Base-by-base conservation (phyloP, 352 stramenopile species). In the Blastocystis sp. region DNA sequence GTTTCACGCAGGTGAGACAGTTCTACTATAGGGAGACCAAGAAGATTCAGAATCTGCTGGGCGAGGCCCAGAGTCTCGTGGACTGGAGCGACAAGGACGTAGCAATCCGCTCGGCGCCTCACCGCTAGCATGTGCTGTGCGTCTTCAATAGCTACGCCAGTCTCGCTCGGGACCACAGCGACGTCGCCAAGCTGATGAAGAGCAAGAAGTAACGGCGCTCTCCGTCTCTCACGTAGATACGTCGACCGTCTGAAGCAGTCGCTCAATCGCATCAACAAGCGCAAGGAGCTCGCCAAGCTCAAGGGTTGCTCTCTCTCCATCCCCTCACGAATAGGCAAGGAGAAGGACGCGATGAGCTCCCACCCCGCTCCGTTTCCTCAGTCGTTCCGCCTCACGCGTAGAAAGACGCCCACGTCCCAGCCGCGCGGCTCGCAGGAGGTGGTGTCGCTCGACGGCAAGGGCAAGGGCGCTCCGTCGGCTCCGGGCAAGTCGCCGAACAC, bases 71-170 rank as follows among this genome's bases (percentile, higher is more conserved):
- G 26, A 85, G 31, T 85, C 29, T 85, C 45, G 55, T 85, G 26
- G 39, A 85, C 26, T 85, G 74, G 74, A 59, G 66, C 26, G 74
- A 85, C 74, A 85, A 69, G 51, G 74, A 85, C 26, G 74, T 85
- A 85, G 31, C 41, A 12, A 51, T 29, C 19, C 12, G 10, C 24
- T 21, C 0, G 24, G 24, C 1, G 74, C 6, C 70, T 24, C 26
- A 24, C 0, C 6, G 21, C 9, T 50, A 85, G 74, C 21, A 85
- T 67, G 41, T 85, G 19, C 51, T 85, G 26, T 85, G 74, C 55
- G 60, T 85, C 31, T 85, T 85, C 61, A 85, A 85, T n/a, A 85
- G 74, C n/a, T 85, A 85, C 29, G 55, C 31, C 3, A 69, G 50
- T 51, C 29, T 85, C 21, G 26, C 55, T 2, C 26, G 39, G 4